phyloP scores from a whole-genome alignment of 352 stramenopile genomes.

The Plasmopara muralis region DNA sequence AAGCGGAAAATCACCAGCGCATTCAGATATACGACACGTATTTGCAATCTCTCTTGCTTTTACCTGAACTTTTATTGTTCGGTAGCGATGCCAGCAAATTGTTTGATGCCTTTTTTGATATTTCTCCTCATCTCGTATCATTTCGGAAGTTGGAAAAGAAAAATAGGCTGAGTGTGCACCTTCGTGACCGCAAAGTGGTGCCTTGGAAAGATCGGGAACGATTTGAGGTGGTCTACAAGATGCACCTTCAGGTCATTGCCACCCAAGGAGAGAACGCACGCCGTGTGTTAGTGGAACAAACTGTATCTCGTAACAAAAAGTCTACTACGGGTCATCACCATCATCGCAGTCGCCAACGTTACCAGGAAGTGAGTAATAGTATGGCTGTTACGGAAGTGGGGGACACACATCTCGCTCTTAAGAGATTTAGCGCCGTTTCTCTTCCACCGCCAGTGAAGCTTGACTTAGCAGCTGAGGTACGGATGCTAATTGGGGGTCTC shows the following conservation, averaged over 20 bases:
- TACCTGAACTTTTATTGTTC: conserved; percentile 49
- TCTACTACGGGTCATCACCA: conserved; percentile 10
- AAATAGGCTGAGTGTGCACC: conserved; percentile 40
- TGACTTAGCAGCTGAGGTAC: conserved; percentile 9
- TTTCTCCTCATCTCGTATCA: conserved; percentile 41
- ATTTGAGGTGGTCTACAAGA: conserved; percentile 50
- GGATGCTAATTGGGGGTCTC: not conserved
- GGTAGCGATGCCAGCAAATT: conserved; percentile 48
- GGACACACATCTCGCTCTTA: not conserved
- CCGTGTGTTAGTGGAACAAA: conserved; percentile 1
- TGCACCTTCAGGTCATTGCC: conserved; percentile 34
- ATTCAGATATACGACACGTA: conserved; percentile 39
- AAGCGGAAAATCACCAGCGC: conserved; percentile 35
- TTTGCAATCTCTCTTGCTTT: conserved; percentile 40
- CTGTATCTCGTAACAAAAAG: conserved; percentile 7
- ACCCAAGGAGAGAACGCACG: conserved; percentile 19
- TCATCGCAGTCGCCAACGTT: conserved; percentile 14
- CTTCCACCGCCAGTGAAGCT: conserved; percentile 5
- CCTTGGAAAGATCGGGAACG: conserved; percentile 40
- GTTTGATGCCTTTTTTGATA: conserved; percentile 64
- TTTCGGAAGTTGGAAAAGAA: conserved; percentile 45
- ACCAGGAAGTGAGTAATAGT: not conserved
- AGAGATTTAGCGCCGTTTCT: not conserved
- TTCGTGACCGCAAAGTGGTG: conserved; percentile 40
- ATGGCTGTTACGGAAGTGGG: not conserved